phyloP scores from a whole-genome alignment of 768 basidiomycete species.

The Nevesoporus exiguus region DNA sequence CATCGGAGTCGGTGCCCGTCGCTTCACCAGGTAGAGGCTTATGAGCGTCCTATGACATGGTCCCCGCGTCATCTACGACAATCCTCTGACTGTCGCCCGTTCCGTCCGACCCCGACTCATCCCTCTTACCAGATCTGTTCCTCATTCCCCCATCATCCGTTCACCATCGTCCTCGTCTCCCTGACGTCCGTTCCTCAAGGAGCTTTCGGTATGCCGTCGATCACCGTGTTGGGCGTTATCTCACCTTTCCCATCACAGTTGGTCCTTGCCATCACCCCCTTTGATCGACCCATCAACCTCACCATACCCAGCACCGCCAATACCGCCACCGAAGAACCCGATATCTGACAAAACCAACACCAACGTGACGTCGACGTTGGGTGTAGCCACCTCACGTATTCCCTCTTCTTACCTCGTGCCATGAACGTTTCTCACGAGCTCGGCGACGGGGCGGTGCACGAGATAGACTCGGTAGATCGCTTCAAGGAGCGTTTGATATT shows the following conservation, averaged over 20 bases:
- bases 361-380: neutral
- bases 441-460: neutral
- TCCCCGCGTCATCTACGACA: neutral
- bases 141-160: neutral
- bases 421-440: too few relatives aligned
- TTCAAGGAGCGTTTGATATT: neutral
- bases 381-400: neutral
- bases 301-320: too few relatives aligned
- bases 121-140: neutral
- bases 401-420: neutral
- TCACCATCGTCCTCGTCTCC: neutral
- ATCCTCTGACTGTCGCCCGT: neutral
- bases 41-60: neutral
- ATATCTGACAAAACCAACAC: neutral
- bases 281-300: neutral
- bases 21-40: neutral
- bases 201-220: conserved; percentile 11
- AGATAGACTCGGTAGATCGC: neutral
- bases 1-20: too few relatives aligned
- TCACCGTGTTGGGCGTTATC: conserved; percentile 6
- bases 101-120: neutral
- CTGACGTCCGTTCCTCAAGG: neutral
- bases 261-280: neutral
- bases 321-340: neutral
- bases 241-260: neutral